phyloP scores from a whole-genome alignment of 805 yeast species.

The Candida nanaspora region DNA sequence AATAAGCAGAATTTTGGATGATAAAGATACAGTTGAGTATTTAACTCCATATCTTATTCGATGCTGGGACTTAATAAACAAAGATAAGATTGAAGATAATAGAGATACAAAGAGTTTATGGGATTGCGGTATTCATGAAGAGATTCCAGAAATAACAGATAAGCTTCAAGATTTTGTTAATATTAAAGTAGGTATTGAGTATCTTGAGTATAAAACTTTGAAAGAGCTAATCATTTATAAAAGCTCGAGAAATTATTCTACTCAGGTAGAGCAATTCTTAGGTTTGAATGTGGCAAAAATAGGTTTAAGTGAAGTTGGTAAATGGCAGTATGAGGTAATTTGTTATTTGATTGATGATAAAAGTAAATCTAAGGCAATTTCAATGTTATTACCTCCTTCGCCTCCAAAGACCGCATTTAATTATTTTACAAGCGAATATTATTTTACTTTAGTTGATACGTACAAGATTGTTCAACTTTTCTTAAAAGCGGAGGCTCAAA shows the following conservation, averaged over 20 bases:
- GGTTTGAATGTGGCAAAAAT: background rate
- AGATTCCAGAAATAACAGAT: constrained; percentile 11
- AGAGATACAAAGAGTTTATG: constrained; percentile 52
- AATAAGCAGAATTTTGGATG: constrained; percentile 24
- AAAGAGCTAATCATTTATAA: constrained; percentile 34
- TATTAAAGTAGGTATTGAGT: constrained; percentile 18
- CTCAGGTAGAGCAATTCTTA: constrained; percentile 10
- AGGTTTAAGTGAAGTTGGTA: background rate
- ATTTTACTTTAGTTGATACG: constrained; percentile 15
- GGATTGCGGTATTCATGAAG: constrained; percentile 38
- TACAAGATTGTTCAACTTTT: constrained; percentile 12
- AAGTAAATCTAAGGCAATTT: background rate
- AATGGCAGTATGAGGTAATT: background rate
- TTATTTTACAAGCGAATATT: constrained; percentile 9
- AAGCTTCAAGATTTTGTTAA: constrained; percentile 17
- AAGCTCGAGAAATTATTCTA: constrained; percentile 19
- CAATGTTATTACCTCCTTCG: background rate
- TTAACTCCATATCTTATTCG: constrained; percentile 9
- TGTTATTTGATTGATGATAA: background rate
- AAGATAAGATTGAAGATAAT: constrained; percentile 40
- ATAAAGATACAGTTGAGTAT: constrained; percentile 7
- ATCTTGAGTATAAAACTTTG: constrained; percentile 30
- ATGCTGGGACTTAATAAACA: constrained; percentile 10
- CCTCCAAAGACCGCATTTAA: background rate
- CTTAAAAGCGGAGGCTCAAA: background rate